phyloP scores from a whole-genome alignment of 2,329 filamentous ascomycete species.

The Hypoxylon sp. region DNA sequence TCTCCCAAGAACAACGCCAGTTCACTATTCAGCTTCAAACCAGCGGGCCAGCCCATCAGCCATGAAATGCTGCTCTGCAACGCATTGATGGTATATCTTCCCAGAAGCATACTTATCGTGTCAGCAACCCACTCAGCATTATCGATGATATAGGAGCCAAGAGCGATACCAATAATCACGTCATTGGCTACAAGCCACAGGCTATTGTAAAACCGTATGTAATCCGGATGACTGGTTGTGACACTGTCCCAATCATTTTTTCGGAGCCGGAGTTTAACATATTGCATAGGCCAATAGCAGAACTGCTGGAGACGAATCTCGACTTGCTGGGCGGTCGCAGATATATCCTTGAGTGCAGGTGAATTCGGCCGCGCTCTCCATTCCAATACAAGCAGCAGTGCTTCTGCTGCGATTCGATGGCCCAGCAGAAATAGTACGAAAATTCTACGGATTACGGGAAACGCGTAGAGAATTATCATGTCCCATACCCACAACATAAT shows the following conservation, averaged over 20 bases:
- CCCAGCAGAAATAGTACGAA: conserved; percentile 86
- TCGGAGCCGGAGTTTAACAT: conserved; percentile 88
- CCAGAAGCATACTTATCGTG: conserved; percentile 82
- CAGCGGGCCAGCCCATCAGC: conserved; percentile 96
- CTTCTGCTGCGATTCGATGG: conserved; percentile 85
- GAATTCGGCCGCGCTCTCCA: conserved; percentile 84
- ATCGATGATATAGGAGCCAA: conserved; percentile 97
- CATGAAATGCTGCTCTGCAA: conserved; percentile 91
- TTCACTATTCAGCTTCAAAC: conserved; percentile 94
- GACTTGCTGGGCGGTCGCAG: conserved; percentile 95
- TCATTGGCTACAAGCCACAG: conserved; percentile 99
- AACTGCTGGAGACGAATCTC: conserved; percentile 98
- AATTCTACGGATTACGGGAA: conserved; percentile 79
- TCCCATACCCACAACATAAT: conserved; percentile 78
- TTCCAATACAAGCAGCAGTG: conserved; percentile 83
- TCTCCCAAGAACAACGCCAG: conserved; percentile 95
- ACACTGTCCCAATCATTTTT: conserved; percentile 97
- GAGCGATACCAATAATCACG: conserved; percentile 96
- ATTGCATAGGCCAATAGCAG: conserved; percentile 99
- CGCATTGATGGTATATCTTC: conserved; percentile 88
- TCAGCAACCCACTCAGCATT: conserved; percentile 88
- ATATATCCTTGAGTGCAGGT: conserved; percentile 93
- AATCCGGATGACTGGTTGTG: conserved; percentile 94
- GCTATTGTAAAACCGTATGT: conserved; percentile 99
- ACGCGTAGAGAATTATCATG: conserved; percentile 80